Conservation (phyloP, 345 rosid genomes). For the Schrenkiella parvula region DNA sequence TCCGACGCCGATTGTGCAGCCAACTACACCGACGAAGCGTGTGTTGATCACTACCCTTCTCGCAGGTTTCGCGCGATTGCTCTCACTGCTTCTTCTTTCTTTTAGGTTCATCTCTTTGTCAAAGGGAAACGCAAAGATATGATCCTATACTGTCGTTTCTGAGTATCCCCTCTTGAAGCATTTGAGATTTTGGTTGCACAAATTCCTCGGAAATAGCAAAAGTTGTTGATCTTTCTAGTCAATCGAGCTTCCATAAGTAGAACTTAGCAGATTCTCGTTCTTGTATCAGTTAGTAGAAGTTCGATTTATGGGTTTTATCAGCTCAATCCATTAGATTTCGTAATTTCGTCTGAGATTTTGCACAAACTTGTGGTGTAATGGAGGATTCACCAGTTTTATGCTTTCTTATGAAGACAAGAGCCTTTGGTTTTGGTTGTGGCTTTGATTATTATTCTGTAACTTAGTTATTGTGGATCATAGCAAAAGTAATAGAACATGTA, state of each 20-base stretch:
- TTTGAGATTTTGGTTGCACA: background rate
- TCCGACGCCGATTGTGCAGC: conserved; percentile 27
- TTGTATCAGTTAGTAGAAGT: background rate
- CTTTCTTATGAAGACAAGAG: background rate
- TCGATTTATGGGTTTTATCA: background rate
- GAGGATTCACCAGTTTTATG: background rate
- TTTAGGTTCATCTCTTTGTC: background rate
- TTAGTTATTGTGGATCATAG: background rate
- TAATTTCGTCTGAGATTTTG: background rate
- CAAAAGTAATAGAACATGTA: background rate
- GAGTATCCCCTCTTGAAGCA: background rate
- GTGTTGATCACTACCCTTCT: conserved; percentile 54
- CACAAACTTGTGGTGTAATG: background rate
- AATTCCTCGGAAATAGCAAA: background rate
- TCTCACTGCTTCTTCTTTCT: background rate
- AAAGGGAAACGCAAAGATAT: background rate
- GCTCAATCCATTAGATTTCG: background rate
- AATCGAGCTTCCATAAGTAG: background rate
- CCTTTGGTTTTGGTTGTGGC: background rate
- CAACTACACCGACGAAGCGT: conserved; percentile 50
- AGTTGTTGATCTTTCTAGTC: background rate
- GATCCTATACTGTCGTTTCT: background rate
- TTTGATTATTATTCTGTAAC: background rate
- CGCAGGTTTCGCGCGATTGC: conserved; percentile 48
- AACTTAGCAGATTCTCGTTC: background rate